These are phyloP conservation scores for Tuber umbilicatum DNA, from an alignment of 495 filamentous ascomycete genomes.

Conservation along the genomic window DNA sequence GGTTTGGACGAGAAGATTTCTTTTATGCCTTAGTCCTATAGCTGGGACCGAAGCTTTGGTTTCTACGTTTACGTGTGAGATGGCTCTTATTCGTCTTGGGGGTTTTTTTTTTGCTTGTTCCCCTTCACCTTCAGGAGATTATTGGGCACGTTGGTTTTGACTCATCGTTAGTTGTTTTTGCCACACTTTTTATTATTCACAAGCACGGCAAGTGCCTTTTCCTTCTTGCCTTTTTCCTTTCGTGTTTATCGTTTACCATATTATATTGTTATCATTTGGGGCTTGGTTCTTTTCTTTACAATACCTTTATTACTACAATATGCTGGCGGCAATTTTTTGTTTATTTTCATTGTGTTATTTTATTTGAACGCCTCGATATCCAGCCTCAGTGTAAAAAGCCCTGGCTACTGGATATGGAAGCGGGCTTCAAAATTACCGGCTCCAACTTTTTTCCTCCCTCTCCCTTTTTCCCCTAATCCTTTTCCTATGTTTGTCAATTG, in stretches of 20 bases:
- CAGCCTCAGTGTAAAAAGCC: neutral
- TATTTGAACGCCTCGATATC: conserved; percentile 10
- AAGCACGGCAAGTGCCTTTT: neutral
- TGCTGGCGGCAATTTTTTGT: conserved; percentile 17
- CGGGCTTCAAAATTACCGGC: neutral
- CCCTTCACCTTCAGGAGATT: conserved; percentile 15
- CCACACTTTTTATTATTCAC: neutral
- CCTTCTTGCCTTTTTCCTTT: neutral
- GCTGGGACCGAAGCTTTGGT: neutral
- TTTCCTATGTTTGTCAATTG: neutral
- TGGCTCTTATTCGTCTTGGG: conserved; percentile 30
- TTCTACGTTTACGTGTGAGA: conserved; percentile 20
- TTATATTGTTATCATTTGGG: neutral
- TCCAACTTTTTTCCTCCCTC: neutral
- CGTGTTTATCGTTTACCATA: neutral
- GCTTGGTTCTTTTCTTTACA: neutral
- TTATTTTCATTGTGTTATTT: conserved; percentile 27
- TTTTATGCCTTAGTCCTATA: neutral
- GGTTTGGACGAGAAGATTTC: neutral
- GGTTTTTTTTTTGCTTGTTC: conserved; percentile 19
- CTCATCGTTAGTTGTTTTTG: neutral
- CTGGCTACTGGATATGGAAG: neutral
- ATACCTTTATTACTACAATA: conserved; percentile 3
- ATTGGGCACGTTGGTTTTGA: conserved; percentile 5
- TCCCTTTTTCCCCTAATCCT: neutral